Evolutionary conservation across 371 early-diverging fungal genomes (phyloP).

Genomic region (Rhizopus sp.): DNA sequence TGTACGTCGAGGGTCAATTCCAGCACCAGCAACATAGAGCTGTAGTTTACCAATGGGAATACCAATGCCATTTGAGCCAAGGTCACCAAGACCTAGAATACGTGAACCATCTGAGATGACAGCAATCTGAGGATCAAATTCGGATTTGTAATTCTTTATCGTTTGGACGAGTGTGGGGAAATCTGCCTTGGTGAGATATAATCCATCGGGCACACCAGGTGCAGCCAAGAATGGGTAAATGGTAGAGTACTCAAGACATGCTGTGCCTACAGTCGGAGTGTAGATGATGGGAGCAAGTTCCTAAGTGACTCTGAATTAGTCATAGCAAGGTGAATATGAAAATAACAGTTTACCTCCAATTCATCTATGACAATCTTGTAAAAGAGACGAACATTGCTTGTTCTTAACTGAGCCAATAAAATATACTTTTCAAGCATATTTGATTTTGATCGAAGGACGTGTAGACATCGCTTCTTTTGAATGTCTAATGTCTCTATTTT

Average conservation of each 20-base stretch:
- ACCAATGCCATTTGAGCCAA: constrained; percentile 91
- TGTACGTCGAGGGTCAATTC: constrained; percentile 82
- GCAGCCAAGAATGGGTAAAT: constrained; percentile 84
- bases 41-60: constrained; percentile 94
- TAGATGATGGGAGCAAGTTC: constrained; percentile 85
- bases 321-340: background rate
- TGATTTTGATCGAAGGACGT: constrained; percentile 63
- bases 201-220: constrained; percentile 77
- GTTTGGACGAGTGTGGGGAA: constrained; percentile 65
- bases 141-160: constrained; percentile 64
- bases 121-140: constrained; percentile 66
- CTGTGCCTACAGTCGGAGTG: constrained; percentile 92
- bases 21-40: constrained; percentile 90
- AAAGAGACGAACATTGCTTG: constrained; percentile 78
- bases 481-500: constrained; percentile 68
- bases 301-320: constrained; percentile 28
- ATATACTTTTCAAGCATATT: constrained; percentile 77
- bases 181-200: constrained; percentile 73
- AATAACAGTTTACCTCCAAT: constrained; percentile 54
- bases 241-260: constrained; percentile 86
- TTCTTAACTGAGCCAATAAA: constrained; percentile 79
- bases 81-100: constrained; percentile 91
- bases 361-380: constrained; percentile 78
- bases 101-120: constrained; percentile 95
- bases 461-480: constrained; percentile 76